phyloP scores from a whole-genome alignment of 225 moss, liverwort and hornwort genomes.

The Sphagnum tenellum region DNA sequence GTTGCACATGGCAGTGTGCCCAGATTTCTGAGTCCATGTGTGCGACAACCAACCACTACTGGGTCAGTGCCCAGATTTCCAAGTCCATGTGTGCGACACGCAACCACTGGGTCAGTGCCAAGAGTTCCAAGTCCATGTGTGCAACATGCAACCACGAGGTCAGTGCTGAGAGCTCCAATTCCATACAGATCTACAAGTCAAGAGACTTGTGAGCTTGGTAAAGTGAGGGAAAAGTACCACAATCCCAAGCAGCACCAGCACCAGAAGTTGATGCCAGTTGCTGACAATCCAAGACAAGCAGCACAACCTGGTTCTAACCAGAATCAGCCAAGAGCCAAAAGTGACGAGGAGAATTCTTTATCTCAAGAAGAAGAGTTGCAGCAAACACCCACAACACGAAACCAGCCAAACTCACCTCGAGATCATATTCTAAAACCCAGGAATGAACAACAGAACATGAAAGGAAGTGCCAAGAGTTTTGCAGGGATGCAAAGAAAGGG shows the following conservation, averaged over 20 bases:
- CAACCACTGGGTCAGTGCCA: constrained; percentile 2
- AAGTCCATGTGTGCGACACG: not conserved
- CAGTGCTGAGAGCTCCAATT: not conserved
- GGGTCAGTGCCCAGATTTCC: not conserved
- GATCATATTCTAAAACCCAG: constrained; percentile 12
- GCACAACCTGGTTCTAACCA: not conserved
- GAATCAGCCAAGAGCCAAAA: constrained; percentile 13
- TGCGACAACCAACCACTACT: no score
- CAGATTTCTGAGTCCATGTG: not conserved
- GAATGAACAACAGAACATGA: constrained; percentile 34
- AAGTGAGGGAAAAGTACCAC: constrained; percentile 27
- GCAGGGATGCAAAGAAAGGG: constrained; percentile 16
- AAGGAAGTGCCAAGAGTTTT: constrained; percentile 5
- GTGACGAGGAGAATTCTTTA: constrained; percentile 23
- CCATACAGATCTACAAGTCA: constrained; percentile 9
- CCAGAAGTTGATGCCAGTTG: constrained; percentile 12
- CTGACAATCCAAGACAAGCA: constrained; percentile 9
- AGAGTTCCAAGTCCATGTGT: constrained; percentile 18
- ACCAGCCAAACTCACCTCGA: constrained; percentile 28
- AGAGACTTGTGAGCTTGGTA: constrained; percentile 16
- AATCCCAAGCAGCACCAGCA: constrained; percentile 21
- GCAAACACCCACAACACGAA: constrained; percentile 19
- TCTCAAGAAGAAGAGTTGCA: constrained; percentile 31
- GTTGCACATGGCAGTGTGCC: not conserved
- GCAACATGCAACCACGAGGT: constrained; percentile 6